Percentiles rank a stretch among this genome's conserved stretches.
Evolutionary conservation across 371 early-diverging fungal species (phyloP).

Genomic region (Rhizopus arrhizus): DNA sequence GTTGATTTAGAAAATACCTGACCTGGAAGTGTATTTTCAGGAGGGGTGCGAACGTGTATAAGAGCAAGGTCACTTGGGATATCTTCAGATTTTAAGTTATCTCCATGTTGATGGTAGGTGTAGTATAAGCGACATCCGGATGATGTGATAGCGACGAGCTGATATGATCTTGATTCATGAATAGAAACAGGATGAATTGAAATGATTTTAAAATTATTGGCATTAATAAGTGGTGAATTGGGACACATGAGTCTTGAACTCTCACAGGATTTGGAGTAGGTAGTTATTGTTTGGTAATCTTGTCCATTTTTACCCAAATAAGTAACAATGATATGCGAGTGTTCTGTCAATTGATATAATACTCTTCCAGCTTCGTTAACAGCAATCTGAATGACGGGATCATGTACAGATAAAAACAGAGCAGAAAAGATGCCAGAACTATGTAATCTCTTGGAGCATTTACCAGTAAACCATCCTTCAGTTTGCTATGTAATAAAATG

Average conservation of each 20-base stretch:
- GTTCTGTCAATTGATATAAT: slow-evolving; percentile 43
- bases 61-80: slow-evolving; percentile 58
- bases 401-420: slow-evolving; percentile 30
- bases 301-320: slow-evolving; percentile 34
- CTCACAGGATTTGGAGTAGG: slow-evolving; percentile 28
- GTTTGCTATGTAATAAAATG: slow-evolving; percentile 25
- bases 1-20: slow-evolving; percentile 62
- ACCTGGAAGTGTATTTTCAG: slow-evolving; percentile 21
- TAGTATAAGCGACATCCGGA: slow-evolving; percentile 78
- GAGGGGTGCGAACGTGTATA: slow-evolving; percentile 69
- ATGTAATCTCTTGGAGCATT: slow-evolving; percentile 65
- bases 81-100: slow-evolving; percentile 3
- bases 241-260: slow-evolving; percentile 49
- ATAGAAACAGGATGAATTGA: slow-evolving; percentile 67
- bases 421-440: slow-evolving; percentile 10
- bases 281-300: slow-evolving; percentile 22
- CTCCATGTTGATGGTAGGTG: slow-evolving; percentile 35
- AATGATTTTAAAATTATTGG: slow-evolving; percentile 52
- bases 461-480: slow-evolving; percentile 83
- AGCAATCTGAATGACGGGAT: slow-evolving; percentile 60
- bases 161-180: slow-evolving; percentile 60
- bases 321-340: slow-evolving; percentile 66
- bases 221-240: slow-evolving; percentile 36
- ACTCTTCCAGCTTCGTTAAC: slow-evolving; percentile 56
- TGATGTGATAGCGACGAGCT: slow-evolving; percentile 73